phyloP scores from a whole-genome alignment of 2,329 filamentous ascomycete species.

The Claviceps sp. region DNA sequence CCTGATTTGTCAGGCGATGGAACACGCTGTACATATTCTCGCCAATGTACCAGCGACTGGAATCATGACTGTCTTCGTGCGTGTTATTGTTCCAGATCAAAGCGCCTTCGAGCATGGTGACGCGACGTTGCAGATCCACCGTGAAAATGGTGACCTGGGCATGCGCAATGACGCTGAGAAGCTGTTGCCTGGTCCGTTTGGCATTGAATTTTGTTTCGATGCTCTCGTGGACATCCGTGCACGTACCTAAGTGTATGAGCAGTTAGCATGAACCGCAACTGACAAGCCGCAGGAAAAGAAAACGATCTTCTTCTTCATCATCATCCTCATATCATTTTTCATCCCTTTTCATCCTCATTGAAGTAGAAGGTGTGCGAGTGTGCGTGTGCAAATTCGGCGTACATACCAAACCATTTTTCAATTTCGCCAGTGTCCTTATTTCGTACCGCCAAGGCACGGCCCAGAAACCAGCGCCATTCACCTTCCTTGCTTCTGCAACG shows the following conservation, averaged over 20 bases:
- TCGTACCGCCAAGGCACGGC: constrained; percentile 53
- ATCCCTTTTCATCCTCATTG: too few relatives aligned
- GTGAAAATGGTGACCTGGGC: constrained; percentile 66
- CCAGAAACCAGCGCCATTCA: constrained; percentile 68
- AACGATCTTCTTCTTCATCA: too few relatives aligned
- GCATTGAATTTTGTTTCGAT: constrained; percentile 55
- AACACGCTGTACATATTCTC: constrained; percentile 54
- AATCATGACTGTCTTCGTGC: constrained; percentile 24
- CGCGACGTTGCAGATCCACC: constrained; percentile 44
- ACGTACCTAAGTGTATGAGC: constrained; percentile 36
- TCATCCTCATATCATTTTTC: background rate
- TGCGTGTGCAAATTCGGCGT: too few relatives aligned
- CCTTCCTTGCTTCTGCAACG: constrained; percentile 53
- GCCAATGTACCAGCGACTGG: constrained; percentile 40
- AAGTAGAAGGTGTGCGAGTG: too few relatives aligned
- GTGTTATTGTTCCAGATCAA: constrained; percentile 41
- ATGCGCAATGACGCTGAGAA: constrained; percentile 60
- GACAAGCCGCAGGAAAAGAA: too few relatives aligned
- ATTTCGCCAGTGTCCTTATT: constrained; percentile 54
- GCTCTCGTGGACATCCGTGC: constrained; percentile 65
- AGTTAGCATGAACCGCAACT: background rate
- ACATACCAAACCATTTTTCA: constrained; percentile 60
- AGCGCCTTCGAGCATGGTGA: constrained; percentile 60
- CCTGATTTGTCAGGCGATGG: constrained; percentile 29
- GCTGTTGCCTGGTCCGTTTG: constrained; percentile 53